phyloP scores from a whole-genome alignment of 148 eudicot genomes.

The Heliamphora exappendiculata region DNA sequence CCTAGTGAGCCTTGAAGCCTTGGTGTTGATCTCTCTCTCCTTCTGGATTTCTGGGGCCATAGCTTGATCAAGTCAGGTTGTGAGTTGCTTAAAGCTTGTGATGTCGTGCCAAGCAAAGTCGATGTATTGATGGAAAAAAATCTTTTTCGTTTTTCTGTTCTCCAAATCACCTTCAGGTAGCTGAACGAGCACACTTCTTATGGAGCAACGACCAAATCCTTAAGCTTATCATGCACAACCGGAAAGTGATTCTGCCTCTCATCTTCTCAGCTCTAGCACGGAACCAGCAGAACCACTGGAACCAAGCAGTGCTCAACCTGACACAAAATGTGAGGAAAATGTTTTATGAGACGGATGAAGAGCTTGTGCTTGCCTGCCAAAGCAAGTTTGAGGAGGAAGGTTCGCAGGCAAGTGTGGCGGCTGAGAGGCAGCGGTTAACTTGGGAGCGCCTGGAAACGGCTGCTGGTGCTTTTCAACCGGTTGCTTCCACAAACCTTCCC shows the following conservation, averaged over 20 bases:
- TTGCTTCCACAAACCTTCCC: conserved; percentile 5
- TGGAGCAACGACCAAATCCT: conserved; percentile 46
- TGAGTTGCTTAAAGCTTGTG: background rate
- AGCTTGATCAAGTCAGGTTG: background rate
- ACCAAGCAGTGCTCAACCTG: conserved; percentile 38
- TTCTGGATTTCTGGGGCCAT: background rate
- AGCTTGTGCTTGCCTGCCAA: conserved; percentile 31
- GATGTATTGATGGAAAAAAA: background rate
- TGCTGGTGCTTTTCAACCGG: conserved; percentile 21
- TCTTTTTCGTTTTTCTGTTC: background rate
- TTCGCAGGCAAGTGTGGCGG: conserved; percentile 18
- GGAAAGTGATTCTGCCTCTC: conserved; percentile 41
- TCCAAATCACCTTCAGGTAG: conserved; percentile 29
- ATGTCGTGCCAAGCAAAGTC: background rate
- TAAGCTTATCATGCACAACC: conserved; percentile 33
- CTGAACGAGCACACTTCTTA: conserved; percentile 39
- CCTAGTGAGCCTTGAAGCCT: too few species aligned
- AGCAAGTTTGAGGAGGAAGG: conserved; percentile 30
- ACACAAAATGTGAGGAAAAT: conserved; percentile 38
- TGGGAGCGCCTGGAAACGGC: conserved; percentile 42
- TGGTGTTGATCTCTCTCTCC: background rate
- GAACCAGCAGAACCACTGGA: conserved; percentile 38
- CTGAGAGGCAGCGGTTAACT: conserved; percentile 32
- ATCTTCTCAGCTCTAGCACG: conserved; percentile 32
- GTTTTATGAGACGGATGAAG: conserved; percentile 38